A percentile compares a stretch with the other conserved stretches of the same genome.
These are phyloP conservation scores for Dendrocalamus sinicus DNA, from an alignment of 176 grass and related monocot species.

Conservation along the genomic window DNA sequence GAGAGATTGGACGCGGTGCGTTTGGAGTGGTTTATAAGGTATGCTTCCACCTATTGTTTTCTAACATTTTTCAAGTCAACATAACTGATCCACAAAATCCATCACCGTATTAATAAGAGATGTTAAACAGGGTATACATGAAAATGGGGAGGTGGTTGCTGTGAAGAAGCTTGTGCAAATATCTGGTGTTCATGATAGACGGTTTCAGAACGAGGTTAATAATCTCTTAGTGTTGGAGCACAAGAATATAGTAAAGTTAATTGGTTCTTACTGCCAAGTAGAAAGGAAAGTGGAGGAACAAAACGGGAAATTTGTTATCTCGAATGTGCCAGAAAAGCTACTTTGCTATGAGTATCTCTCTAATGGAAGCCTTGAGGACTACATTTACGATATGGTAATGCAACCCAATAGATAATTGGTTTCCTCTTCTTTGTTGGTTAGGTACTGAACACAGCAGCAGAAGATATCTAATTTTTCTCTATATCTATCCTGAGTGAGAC, in stretches of 20 bases:
- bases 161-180: slow-evolving; percentile 35
- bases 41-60: not conserved
- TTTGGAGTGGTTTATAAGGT: slow-evolving; percentile 40
- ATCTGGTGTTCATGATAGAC: slow-evolving; percentile 26
- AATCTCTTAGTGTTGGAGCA: slow-evolving; percentile 7
- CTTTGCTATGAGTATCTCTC: slow-evolving; percentile 39
- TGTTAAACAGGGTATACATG: slow-evolving; percentile 25
- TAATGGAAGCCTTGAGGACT: slow-evolving; percentile 34
- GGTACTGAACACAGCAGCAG: not conserved
- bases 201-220: slow-evolving; percentile 25
- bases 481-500: not conserved
- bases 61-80: not conserved
- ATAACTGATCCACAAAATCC: not conserved
- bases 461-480: not conserved
- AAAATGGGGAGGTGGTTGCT: slow-evolving; percentile 17
- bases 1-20: slow-evolving; percentile 1
- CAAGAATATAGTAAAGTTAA: slow-evolving; percentile 40
- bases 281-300: slow-evolving; percentile 1
- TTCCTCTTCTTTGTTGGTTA: not conserved
- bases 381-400: slow-evolving; percentile 28
- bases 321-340: slow-evolving; percentile 14
- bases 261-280: slow-evolving; percentile 29
- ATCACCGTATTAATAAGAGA: not conserved
- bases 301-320: not conserved
- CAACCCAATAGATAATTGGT: not conserved